Percentiles rank a stretch among this genome's conserved stretches.
Conservation (phyloP, 75 land plant species). For the Cunninghamia lanceolata region DNA sequence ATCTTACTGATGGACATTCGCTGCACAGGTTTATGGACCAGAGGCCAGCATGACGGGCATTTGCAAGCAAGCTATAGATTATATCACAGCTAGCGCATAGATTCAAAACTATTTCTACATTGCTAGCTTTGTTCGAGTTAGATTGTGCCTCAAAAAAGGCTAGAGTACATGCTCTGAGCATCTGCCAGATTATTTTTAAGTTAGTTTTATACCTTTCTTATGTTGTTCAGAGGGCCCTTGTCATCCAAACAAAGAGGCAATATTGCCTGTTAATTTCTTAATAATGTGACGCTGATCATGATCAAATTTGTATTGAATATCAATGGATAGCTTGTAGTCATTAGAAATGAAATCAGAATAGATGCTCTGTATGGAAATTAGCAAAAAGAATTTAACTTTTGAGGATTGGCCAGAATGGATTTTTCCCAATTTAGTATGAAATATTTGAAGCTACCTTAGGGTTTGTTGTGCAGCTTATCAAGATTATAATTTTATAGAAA, state of each 20-base stretch:
- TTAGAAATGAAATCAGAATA: neutral
- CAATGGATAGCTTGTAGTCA: neutral
- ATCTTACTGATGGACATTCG: neutral
- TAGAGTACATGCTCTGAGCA: neutral
- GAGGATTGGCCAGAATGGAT: neutral
- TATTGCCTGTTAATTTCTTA: neutral
- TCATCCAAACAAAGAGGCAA: neutral
- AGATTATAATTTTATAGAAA: neutral
- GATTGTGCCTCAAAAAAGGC: neutral
- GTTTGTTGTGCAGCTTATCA: neutral
- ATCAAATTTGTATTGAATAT: neutral
- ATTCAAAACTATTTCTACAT: neutral
- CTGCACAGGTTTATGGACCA: constrained; percentile 64
- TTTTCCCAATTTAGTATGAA: neutral
- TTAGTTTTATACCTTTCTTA: neutral
- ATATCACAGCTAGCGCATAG: constrained; percentile 58
- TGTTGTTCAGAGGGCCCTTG: neutral
- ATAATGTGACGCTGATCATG: neutral
- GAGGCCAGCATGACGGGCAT: constrained; percentile 96
- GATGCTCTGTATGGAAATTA: neutral
- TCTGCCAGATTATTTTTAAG: neutral
- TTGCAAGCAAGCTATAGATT: constrained; percentile 84
- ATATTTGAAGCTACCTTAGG: neutral
- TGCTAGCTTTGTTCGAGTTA: neutral
- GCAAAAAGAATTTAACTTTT: neutral